phyloP scores from a whole-genome alignment of 768 basidiomycete genomes.

The Auricularia heimuer region DNA sequence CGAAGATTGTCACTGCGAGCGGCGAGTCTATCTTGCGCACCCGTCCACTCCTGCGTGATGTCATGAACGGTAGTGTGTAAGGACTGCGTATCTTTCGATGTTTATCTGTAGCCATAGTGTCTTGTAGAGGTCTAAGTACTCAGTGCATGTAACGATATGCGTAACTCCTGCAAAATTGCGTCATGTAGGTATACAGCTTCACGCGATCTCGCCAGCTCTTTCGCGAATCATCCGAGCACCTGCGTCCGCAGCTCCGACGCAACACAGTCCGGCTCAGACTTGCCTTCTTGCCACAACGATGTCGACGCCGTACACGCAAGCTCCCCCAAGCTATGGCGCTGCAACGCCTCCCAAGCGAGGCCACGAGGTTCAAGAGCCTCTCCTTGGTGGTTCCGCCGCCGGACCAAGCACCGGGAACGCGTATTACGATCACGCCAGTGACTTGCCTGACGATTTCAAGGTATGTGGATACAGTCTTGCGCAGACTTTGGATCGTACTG shows the following conservation, averaged over 20 bases:
- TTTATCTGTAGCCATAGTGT: background rate
- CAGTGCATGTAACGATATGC: too few species aligned
- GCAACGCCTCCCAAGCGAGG: background rate
- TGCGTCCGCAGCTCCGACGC: background rate
- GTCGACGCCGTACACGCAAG: background rate
- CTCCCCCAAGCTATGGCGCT: background rate
- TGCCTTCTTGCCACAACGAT: background rate
- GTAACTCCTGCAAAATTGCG: too few species aligned
- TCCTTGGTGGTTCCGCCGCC: constrained; percentile 34
- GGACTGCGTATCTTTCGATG: background rate
- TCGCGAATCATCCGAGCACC: background rate
- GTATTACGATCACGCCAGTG: constrained; percentile 70
- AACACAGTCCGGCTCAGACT: background rate
- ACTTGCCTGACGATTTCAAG: constrained; percentile 92
- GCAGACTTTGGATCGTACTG: constrained; percentile 8
- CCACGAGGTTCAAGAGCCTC: constrained; percentile 37
- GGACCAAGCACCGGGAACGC: constrained; percentile 37
- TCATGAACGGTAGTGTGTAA: constrained; percentile 9
- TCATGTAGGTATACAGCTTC: too few species aligned
- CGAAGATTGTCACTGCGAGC: constrained; percentile 4
- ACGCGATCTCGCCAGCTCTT: too few species aligned
- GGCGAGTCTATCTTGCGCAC: constrained; percentile 9
- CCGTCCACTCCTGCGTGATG: constrained; percentile 11
- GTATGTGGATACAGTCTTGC: constrained; percentile 28
- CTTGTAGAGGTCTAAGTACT: too few species aligned